Percentiles rank a stretch among this genome's conserved stretches.
Evolutionary conservation across 2,329 filamentous ascomycete genomes (phyloP).

Genomic region (Fusarium beomiforme): DNA sequence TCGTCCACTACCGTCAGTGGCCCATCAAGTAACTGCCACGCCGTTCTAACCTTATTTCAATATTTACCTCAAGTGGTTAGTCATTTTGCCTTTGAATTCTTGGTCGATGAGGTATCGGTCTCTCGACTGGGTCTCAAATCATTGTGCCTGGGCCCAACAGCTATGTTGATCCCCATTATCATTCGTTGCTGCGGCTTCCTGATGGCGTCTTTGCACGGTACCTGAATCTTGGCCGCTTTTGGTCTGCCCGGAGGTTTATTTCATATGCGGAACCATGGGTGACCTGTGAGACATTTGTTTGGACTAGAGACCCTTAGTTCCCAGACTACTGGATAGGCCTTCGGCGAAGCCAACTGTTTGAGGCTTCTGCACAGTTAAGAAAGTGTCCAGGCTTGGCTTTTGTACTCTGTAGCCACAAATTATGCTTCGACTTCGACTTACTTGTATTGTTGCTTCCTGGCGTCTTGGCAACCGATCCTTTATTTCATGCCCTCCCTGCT

Average conservation of each 20-base stretch:
- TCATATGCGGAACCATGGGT: background rate
- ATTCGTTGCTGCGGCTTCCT: background rate
- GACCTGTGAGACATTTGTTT: background rate
- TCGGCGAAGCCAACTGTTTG: background rate
- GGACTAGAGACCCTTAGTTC: background rate
- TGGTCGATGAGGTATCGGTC: background rate
- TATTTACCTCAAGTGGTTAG: background rate
- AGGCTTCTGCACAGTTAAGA: slow-evolving; percentile 1
- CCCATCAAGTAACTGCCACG: background rate
- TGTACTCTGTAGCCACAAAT: slow-evolving; percentile 14
- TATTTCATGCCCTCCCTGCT: background rate
- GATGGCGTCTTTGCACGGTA: background rate
- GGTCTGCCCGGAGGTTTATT: background rate
- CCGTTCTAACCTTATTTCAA: slow-evolving; percentile 25
- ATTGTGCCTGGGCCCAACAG: background rate
- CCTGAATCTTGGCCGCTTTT: background rate
- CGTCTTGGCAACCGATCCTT: background rate
- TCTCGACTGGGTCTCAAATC: background rate
- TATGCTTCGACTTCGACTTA: slow-evolving; percentile 19
- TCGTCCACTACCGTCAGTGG: slow-evolving; percentile 17
- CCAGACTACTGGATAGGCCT: slow-evolving; percentile 1
- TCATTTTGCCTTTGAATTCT: background rate
- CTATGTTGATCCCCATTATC: background rate
- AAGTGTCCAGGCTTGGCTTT: slow-evolving; percentile 4
- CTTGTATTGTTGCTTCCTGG: background rate